Percentiles rank a stretch among this genome's conserved stretches.
phyloP scores from a whole-genome alignment of 2,329 filamentous ascomycete species.

The Pseudogymnoascus sp. region DNA sequence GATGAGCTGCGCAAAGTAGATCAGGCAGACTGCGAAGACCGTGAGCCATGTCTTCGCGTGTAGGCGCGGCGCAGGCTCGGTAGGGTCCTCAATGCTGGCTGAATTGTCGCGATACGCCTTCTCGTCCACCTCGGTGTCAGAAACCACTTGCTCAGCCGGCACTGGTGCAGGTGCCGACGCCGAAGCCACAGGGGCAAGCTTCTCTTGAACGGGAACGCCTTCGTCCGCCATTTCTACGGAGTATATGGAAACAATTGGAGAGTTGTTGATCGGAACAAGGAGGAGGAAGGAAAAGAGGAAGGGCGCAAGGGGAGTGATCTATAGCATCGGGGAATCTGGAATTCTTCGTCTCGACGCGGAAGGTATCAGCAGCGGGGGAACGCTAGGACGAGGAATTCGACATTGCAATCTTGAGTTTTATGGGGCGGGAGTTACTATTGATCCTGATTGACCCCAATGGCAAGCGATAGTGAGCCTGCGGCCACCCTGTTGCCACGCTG shows the following conservation, averaged over 20 bases:
- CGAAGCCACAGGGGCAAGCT: background rate
- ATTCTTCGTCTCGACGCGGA: background rate
- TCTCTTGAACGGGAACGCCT: background rate
- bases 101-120: background rate
- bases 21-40: constrained; percentile 29
- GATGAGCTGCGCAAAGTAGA: constrained; percentile 31
- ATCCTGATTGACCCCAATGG: background rate
- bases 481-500: background rate
- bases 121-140: background rate
- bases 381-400: background rate
- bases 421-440: background rate
- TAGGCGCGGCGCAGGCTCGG: constrained; percentile 20
- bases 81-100: constrained; percentile 10
- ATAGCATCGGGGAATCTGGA: background rate
- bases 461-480: background rate
- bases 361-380: background rate
- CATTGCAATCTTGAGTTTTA: background rate
- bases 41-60: constrained; percentile 30
- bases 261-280: background rate
- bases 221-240: background rate
- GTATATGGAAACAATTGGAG: background rate
- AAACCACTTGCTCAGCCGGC: background rate
- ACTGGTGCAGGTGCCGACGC: background rate
- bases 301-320: background rate
- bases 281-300: background rate